phyloP scores from a whole-genome alignment of 176 grass and related monocot species.

The Otatea glauca region DNA sequence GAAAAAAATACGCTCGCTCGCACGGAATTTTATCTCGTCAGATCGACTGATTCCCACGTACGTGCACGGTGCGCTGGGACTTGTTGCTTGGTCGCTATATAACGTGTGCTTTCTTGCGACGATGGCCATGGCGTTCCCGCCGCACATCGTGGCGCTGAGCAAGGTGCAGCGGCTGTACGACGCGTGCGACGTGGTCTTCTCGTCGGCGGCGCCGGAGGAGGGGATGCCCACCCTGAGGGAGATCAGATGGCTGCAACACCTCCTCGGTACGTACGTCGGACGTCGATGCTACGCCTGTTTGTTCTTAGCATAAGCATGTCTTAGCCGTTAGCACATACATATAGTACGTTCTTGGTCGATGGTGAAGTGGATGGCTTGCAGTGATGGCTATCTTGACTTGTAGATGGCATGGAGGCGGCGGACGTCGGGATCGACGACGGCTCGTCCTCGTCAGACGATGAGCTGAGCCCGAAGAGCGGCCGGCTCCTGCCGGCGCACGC shows the following conservation, averaged over 20 bases:
- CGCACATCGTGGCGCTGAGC: slow-evolving; percentile 48
- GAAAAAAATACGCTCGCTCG: background rate
- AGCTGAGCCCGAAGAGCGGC: slow-evolving; percentile 40
- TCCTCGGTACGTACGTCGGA: slow-evolving; percentile 52
- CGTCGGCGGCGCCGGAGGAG: slow-evolving; percentile 28
- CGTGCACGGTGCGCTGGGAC: background rate
- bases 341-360: background rate
- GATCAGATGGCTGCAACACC: slow-evolving; percentile 59
- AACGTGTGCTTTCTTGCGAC: background rate
- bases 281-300: background rate
- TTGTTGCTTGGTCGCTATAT: background rate
- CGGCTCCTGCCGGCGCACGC: slow-evolving; percentile 52
- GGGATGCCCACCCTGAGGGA: slow-evolving; percentile 38
- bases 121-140: slow-evolving; percentile 43
- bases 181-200: slow-evolving; percentile 69
- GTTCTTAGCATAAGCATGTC: background rate
- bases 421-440: slow-evolving; percentile 86
- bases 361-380: background rate
- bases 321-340: too few species aligned
- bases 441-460: slow-evolving; percentile 30
- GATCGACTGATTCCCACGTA: background rate
- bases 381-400: background rate
- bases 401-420: slow-evolving; percentile 61
- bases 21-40: background rate
- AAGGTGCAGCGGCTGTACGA: slow-evolving; percentile 82